Conservation (phyloP, 2,329 filamentous ascomycete genomes). For the Alternaria arbusti region DNA sequence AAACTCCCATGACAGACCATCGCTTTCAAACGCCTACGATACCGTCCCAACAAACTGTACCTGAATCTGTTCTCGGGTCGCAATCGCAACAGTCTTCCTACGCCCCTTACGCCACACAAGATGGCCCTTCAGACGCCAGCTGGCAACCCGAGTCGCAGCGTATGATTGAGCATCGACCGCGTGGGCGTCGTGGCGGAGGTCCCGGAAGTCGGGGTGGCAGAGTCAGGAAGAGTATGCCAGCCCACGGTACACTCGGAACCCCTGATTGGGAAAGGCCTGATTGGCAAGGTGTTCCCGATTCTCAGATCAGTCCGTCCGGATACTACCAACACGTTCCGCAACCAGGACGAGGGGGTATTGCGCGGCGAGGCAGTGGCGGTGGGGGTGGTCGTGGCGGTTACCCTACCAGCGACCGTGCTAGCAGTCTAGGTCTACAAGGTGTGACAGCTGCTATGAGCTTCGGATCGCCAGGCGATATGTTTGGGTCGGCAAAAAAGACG, state of each 20-base stretch:
- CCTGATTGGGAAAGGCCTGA: constrained; percentile 53
- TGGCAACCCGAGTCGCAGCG: constrained; percentile 44
- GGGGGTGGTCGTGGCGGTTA: constrained; percentile 28
- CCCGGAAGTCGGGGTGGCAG: constrained; percentile 48
- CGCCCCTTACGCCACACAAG: constrained; percentile 36
- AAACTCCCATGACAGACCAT: constrained; percentile 14
- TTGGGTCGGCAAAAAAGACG: constrained; percentile 55
- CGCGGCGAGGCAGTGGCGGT: constrained; percentile 46
- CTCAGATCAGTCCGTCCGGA: constrained; percentile 46
- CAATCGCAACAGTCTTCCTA: constrained; percentile 34
- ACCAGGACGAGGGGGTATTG: constrained; percentile 33
- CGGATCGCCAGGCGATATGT: constrained; percentile 39
- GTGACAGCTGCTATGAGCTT: constrained; percentile 28
- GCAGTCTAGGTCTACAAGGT: constrained; percentile 39
- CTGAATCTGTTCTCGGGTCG: constrained; percentile 29
- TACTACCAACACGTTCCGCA: constrained; percentile 41
- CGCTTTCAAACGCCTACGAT: constrained; percentile 25
- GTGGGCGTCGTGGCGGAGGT: constrained; percentile 48
- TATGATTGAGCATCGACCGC: constrained; percentile 35
- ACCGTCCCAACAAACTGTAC: constrained; percentile 39
- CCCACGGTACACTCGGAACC: constrained; percentile 33
- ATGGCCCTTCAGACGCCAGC: constrained; percentile 37
- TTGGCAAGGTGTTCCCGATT: constrained; percentile 42
- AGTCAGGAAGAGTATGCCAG: constrained; percentile 47
- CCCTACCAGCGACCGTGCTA: constrained; percentile 32